These are phyloP conservation scores for Gymnopilus junonius DNA, from an alignment of 768 basidiomycete genomes.

Conservation along the genomic window DNA sequence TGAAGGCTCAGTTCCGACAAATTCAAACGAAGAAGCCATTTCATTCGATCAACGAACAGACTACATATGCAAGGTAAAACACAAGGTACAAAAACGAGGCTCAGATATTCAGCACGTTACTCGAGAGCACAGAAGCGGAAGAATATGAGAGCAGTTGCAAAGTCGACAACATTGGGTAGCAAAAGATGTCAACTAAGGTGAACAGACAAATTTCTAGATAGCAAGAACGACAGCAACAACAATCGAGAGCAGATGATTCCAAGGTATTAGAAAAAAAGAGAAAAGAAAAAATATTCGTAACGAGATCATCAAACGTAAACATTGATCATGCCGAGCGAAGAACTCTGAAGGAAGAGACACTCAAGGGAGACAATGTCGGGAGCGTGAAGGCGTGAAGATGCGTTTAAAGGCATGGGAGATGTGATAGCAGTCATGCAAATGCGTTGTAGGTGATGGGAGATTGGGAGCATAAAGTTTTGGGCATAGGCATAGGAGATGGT, in stretches of 20 bases:
- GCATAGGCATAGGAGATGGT: constrained; percentile 7
- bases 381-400: constrained; percentile 1
- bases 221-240: constrained; percentile 7
- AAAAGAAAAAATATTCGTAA: constrained; percentile 2
- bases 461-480: neutral
- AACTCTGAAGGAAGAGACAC: neutral
- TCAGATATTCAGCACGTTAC: constrained; percentile 6
- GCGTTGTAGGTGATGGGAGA: neutral
- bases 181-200: neutral
- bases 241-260: constrained; percentile 2
- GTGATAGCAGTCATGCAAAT: constrained; percentile 1
- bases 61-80: neutral
- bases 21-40: neutral
- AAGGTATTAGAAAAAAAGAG: neutral
- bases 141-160: neutral
- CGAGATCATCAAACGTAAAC: constrained; percentile 8
- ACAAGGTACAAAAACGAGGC: neutral
- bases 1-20: no score
- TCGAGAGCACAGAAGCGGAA: neutral
- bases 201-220: constrained; percentile 1
- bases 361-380: neutral
- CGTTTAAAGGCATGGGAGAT: neutral
- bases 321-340: neutral
- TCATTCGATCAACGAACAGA: constrained; percentile 13
- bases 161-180: neutral